phyloP scores from a whole-genome alignment of 2,329 filamentous ascomycete species.

The Diplocarpon mali region DNA sequence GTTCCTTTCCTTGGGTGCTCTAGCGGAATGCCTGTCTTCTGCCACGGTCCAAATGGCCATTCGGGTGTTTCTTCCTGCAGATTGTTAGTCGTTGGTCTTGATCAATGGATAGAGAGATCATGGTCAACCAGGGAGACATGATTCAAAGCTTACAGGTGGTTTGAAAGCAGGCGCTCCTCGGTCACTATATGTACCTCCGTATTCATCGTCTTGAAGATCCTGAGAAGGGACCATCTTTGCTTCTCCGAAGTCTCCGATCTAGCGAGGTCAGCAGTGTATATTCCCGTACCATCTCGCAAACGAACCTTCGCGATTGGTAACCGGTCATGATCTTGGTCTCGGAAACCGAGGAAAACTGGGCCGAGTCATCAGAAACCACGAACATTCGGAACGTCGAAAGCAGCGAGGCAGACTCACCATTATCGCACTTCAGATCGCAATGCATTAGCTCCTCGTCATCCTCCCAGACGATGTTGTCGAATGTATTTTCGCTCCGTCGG shows the following conservation, averaged over 20 bases:
- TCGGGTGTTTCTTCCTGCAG: slow-evolving; percentile 6
- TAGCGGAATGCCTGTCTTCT: neutral
- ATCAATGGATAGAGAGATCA: neutral
- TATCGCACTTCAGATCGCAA: slow-evolving; percentile 9
- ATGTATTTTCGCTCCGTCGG: neutral
- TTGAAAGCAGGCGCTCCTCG: slow-evolving; percentile 1
- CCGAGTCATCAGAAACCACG: neutral
- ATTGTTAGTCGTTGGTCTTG: neutral
- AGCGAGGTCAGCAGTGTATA: neutral
- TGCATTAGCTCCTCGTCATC: slow-evolving; percentile 3
- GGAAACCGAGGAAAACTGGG: slow-evolving; percentile 6
- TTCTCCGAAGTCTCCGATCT: slow-evolving; percentile 12
- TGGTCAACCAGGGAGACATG: too few relatives aligned
- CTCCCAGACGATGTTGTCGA: neutral
- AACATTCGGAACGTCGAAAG: neutral
- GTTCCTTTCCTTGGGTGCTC: slow-evolving; percentile 7
- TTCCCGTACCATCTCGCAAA: too few relatives aligned
- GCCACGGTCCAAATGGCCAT: neutral
- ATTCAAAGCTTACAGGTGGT: slow-evolving; percentile 3
- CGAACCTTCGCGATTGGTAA: too few relatives aligned
- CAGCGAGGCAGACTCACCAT: slow-evolving; percentile 6
- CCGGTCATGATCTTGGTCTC: slow-evolving; percentile 2
- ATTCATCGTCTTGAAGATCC: slow-evolving; percentile 1
- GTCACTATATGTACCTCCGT: neutral
- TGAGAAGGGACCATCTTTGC: slow-evolving; percentile 1